Conservation (phyloP, 2,329 filamentous ascomycete species). For the Lachnellula occidentalis region DNA sequence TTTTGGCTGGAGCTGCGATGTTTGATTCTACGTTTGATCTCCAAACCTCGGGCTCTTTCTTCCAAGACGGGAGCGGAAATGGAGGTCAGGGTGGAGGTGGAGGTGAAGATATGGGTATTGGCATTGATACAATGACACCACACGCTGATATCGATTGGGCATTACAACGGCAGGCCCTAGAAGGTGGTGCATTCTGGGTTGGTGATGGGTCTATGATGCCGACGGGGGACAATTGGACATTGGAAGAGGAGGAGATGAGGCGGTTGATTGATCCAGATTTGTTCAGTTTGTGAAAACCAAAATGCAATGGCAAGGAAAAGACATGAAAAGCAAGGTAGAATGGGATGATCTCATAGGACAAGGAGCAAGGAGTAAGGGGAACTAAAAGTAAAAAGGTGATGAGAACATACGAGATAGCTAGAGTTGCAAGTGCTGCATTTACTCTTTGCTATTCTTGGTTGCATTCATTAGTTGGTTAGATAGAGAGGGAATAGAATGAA, state of each 20-base stretch:
- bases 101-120: not conserved
- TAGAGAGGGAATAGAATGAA: too few relatives aligned
- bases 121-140: too few relatives aligned
- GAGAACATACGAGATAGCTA: not conserved
- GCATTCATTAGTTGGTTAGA: too few relatives aligned
- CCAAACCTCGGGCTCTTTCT: too few relatives aligned
- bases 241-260: slow-evolving; percentile 28
- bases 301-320: not conserved
- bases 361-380: too few relatives aligned
- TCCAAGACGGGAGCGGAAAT: not conserved
- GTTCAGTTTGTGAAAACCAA: not conserved
- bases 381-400: not conserved
- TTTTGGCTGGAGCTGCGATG: too few relatives aligned
- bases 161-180: slow-evolving; percentile 19
- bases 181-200: slow-evolving; percentile 26
- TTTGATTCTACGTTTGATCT: too few relatives aligned
- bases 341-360: not conserved
- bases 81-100: not conserved
- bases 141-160: slow-evolving; percentile 24
- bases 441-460: not conserved
- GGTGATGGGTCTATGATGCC: slow-evolving; percentile 12
- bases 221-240: slow-evolving; percentile 1
- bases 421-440: slow-evolving; percentile 1
- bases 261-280: slow-evolving; percentile 23
- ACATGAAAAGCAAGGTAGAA: not conserved